These are phyloP conservation scores for Globisporangium cederbergense DNA, from an alignment of 352 stramenopile species.

Conservation along the genomic window DNA sequence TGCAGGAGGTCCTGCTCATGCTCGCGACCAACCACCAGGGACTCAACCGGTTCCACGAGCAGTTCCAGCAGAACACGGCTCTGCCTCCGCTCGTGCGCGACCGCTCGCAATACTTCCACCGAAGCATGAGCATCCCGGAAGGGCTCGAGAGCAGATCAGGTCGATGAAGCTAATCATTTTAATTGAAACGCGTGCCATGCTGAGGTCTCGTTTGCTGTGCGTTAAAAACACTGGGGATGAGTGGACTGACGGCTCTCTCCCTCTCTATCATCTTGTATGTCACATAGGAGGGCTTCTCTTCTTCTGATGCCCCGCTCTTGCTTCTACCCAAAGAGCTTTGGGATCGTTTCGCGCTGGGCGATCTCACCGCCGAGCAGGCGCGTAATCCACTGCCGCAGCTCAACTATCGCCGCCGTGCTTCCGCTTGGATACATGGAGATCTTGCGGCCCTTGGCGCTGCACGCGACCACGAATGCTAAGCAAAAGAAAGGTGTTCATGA, in stretches of 20 bases:
- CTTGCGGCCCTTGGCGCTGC: conserved; percentile 65
- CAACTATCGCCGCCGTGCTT: conserved; percentile 25
- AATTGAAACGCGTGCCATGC: too few species aligned
- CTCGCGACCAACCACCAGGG: background rate
- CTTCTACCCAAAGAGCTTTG: conserved; percentile 34
- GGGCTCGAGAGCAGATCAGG: background rate
- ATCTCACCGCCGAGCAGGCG: conserved; percentile 62
- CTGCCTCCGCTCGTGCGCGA: conserved; percentile 24
- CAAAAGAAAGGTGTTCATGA: background rate
- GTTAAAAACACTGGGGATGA: background rate
- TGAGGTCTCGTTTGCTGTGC: too few species aligned
- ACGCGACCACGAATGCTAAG: conserved; percentile 53
- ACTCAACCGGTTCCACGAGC: conserved; percentile 32
- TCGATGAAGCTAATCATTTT: background rate
- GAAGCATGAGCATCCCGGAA: conserved; percentile 2
- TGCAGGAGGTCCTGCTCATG: conserved; percentile 24
- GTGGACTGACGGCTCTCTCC: background rate
- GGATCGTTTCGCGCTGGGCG: conserved; percentile 31
- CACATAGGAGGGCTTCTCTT: conserved; percentile 3
- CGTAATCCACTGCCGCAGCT: conserved; percentile 56
- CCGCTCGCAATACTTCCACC: conserved; percentile 20
- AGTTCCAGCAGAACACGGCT: conserved; percentile 22
- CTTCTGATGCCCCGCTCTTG: conserved; percentile 13
- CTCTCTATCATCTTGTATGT: conserved; percentile 7
- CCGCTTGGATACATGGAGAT: conserved; percentile 33